Base-by-base conservation (phyloP, 306 rosid genomes). In the Gleditsia sinensis region DNA sequence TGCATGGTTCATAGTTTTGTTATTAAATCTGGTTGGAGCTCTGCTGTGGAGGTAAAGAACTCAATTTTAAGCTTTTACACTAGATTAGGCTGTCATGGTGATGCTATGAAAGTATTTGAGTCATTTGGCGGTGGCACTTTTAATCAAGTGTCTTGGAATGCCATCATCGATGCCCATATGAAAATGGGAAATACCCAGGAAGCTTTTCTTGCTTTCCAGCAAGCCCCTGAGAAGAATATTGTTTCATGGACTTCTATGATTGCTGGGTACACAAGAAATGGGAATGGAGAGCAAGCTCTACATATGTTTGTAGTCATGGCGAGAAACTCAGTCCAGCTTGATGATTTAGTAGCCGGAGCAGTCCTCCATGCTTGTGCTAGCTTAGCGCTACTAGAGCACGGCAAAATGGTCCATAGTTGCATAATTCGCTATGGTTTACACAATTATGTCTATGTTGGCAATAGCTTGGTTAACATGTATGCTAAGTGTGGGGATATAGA, bases 221-320 rank as follows among this genome's bases (percentile, higher is more conserved):
- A 66, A 66, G 79, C 90, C 14, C 87, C 88, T n/a, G 87, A 85
- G 72, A 85, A 65, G 63, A 87, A 89, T 68, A 33, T 90, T 48
- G 88, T 90, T 78, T 90, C 96, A 36, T 92, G 94, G 98, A 92
- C 98, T 37, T 88, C 87, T 36, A 90, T 90, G 88, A 86, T 92
- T 60, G 77, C 75, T 11, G 96, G 98, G 68, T 85, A 78, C 77
- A 74, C 94, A 16, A 83, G 86, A 82, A 92, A 82, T 61, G 94
- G 90, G 39, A 59, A 76, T 7, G 89, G 92, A 17, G 94, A 92
- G 72, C 83, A 74, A 80, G 98, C 94, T 74, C 42, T 87, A 19
- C 40, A 59, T 61, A 77, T 87, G 82, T 92, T 92, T 37, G 71
- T 87, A 40, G 84, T 82, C 64, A 85, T 90, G 96, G 39, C 77